A percentile compares a stretch with the other conserved stretches of the same genome.
Evolutionary conservation across 257 asterid species (phyloP).

Genomic region (Parsonsia alboflavescens): DNA sequence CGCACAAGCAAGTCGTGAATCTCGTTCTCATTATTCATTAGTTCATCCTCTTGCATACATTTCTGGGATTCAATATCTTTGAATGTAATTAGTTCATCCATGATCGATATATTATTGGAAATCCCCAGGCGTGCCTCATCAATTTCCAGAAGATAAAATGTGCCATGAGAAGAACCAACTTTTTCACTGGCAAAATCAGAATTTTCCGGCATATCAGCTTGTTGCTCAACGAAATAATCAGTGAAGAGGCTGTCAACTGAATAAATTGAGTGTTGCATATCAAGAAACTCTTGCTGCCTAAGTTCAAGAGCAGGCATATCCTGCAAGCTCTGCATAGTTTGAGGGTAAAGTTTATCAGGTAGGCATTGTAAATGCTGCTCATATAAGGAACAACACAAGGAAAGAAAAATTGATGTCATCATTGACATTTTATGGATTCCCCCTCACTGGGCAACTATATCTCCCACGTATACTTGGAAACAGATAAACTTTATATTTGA

Average conservation of each 20-base stretch:
- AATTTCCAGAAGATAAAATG: slow-evolving; percentile 67
- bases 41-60: slow-evolving; percentile 38
- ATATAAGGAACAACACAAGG: neutral
- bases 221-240: slow-evolving; percentile 38
- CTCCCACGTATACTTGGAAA: neutral
- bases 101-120: slow-evolving; percentile 24
- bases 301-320: slow-evolving; percentile 43
- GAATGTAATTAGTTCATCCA: slow-evolving; percentile 42
- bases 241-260: slow-evolving; percentile 48
- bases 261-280: slow-evolving; percentile 51
- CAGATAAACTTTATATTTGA: neutral
- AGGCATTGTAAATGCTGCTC: neutral
- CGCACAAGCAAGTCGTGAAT: slow-evolving; percentile 51
- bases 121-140: slow-evolving; percentile 46
- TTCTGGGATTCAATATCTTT: slow-evolving; percentile 42
- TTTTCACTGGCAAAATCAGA: slow-evolving; percentile 40
- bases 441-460: neutral
- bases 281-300: slow-evolving; percentile 36
- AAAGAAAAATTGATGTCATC: neutral
- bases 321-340: slow-evolving; percentile 39
- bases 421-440: neutral
- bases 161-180: slow-evolving; percentile 18
- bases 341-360: slow-evolving; percentile 4
- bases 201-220: slow-evolving; percentile 46
- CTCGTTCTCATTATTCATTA: slow-evolving; percentile 34